phyloP scores from a whole-genome alignment of 1,284 basidiomycete genomes.

The Mycosarcoma mackinlayi region DNA sequence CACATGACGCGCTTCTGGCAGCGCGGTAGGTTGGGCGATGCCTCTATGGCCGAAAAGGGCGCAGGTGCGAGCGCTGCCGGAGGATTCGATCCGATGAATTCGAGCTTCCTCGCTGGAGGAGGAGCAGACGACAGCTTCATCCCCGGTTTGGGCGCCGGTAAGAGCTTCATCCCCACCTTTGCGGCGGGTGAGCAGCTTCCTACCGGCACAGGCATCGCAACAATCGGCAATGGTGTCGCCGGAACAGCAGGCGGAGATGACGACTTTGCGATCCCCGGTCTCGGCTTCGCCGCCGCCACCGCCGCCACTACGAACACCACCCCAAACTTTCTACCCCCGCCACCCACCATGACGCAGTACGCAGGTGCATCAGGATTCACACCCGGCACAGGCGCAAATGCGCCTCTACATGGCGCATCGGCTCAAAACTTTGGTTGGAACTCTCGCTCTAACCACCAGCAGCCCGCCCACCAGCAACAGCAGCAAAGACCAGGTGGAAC shows the following conservation, averaged over 20 bases:
- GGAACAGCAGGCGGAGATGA: conserved; percentile 16
- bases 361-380: conserved; percentile 12
- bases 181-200: no score
- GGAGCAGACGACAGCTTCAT: conserved; percentile 37
- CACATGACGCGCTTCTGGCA: conserved; percentile 98
- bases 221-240: no score
- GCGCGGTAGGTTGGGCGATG: conserved; percentile 78
- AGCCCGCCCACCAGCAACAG: conserved; percentile 7
- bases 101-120: background rate
- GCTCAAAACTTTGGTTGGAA: conserved; percentile 16
- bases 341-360: background rate
- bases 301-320: no score
- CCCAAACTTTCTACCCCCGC: background rate
- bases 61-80: background rate
- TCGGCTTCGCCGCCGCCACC: conserved; percentile 6
- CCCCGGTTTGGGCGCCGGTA: conserved; percentile 21
- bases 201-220: no score
- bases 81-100: background rate
- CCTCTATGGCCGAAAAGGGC: background rate
- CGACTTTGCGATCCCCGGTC: conserved; percentile 29
- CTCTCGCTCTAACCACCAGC: conserved; percentile 4
- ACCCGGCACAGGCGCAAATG: conserved; percentile 29
- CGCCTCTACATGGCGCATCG: conserved; percentile 9
- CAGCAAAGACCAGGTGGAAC: conserved; percentile 28
- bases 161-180: conserved; percentile 20